Conservation (phyloP, 2,329 filamentous ascomycete species). For the Fusarium pseudocircinatum region DNA sequence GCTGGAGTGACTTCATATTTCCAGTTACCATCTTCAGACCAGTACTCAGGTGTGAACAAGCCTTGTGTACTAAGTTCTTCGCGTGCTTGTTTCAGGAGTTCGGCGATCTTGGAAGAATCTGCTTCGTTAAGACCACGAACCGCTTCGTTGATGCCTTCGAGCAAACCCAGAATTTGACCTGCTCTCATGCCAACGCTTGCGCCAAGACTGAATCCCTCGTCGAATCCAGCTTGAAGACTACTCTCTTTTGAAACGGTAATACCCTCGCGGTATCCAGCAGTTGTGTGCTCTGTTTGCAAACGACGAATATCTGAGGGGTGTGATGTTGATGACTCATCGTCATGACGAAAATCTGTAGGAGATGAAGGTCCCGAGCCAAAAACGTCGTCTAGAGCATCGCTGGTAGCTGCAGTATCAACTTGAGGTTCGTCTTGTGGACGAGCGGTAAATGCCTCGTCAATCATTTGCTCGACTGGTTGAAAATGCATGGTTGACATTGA, state of each 20-base stretch:
- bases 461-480: slow-evolving; percentile 45
- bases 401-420: slow-evolving; percentile 7
- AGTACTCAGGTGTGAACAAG: slow-evolving; percentile 74
- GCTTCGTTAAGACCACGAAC: slow-evolving; percentile 45
- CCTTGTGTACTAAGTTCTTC: slow-evolving; percentile 68
- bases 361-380: slow-evolving; percentile 46
- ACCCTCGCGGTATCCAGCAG: slow-evolving; percentile 90
- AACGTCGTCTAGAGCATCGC: slow-evolving; percentile 50
- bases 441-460: slow-evolving; percentile 42
- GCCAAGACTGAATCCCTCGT: slow-evolving; percentile 87
- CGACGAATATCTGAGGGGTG: slow-evolving; percentile 74
- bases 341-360: slow-evolving; percentile 17
- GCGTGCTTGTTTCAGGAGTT: slow-evolving; percentile 54
- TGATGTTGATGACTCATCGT: slow-evolving; percentile 10
- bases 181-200: slow-evolving; percentile 79
- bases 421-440: slow-evolving; percentile 29
- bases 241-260: slow-evolving; percentile 78
- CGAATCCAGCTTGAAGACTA: slow-evolving; percentile 87
- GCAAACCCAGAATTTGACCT: slow-evolving; percentile 78
- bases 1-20: slow-evolving; percentile 63
- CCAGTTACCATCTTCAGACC: slow-evolving; percentile 77
- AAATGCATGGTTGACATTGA: slow-evolving; percentile 46
- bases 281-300: slow-evolving; percentile 79
- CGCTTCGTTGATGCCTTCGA: slow-evolving; percentile 75
- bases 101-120: not conserved